phyloP scores from a whole-genome alignment of 352 stramenopile species.

The Pythium aquatile region DNA sequence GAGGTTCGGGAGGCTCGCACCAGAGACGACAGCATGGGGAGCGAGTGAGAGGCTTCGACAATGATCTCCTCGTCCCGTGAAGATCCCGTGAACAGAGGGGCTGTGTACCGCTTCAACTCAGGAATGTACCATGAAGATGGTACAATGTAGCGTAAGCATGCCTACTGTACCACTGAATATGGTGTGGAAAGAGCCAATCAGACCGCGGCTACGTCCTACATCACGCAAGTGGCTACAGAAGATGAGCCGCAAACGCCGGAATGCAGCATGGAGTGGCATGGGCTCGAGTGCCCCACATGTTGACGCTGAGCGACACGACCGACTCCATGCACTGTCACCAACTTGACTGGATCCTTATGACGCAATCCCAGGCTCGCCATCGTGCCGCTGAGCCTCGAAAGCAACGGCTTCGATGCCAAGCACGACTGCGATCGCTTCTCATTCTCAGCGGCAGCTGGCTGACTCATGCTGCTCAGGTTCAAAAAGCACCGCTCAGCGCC shows the following conservation, averaged over 20 bases:
- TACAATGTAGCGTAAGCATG: conserved; percentile 20
- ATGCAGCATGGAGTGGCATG: too few species aligned
- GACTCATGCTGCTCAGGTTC: too few species aligned
- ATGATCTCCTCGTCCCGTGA: conserved; percentile 16
- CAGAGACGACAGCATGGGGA: conserved; percentile 6
- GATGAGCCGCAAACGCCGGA: too few species aligned
- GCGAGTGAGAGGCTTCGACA: conserved; percentile 8
- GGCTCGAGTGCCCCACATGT: too few species aligned
- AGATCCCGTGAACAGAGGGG: conserved; percentile 1
- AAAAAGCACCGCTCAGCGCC: too few species aligned
- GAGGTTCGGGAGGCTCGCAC: neutral
- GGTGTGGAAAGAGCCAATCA: conserved; percentile 14
- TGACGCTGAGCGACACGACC: too few species aligned
- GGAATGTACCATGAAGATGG: conserved; percentile 4
- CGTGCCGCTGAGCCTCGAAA: conserved; percentile 80
- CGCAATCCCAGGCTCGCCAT: conserved; percentile 50
- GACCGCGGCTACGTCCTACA: neutral
- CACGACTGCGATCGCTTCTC: conserved; percentile 71
- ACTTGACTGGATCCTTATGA: too few species aligned
- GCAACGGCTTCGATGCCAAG: conserved; percentile 40
- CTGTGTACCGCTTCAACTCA: conserved; percentile 8
- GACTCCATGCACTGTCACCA: too few species aligned
- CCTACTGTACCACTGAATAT: conserved; percentile 3
- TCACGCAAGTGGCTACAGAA: conserved; percentile 1
- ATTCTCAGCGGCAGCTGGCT: too few species aligned